Base-by-base conservation (phyloP, 495 filamentous ascomycete species). In the Stereocaulon alpinum region DNA sequence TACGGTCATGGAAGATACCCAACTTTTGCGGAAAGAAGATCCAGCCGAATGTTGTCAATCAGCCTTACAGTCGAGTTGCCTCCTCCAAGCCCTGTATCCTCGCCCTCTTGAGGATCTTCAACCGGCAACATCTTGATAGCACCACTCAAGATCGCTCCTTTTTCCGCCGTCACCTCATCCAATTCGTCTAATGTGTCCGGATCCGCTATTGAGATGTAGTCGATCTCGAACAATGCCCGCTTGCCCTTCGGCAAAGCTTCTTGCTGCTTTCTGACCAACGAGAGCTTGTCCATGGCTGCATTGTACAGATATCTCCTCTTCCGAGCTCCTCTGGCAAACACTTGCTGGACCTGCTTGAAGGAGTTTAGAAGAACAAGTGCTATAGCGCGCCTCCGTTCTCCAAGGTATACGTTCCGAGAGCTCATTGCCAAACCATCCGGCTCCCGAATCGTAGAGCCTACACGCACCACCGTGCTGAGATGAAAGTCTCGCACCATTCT, bases 401-500 rank as follows among this genome's bases (percentile, higher is more conserved):
- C 94, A 3, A 99, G 77, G 70, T 96, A 97, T 30, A 95, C 87
- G 71, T 99, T 99, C 56, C 93, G 77, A 15, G 87, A 92, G 69
- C 91, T 96, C 79, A 95, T 76, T n/a, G 93, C 93, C 63, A 99
- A 72, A 7, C 94, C 93, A 71, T 93, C 89, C 2, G 69, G 51
- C 59, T 94, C 91, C n/a, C 93, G 77, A 42, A 80, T 70, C 2
- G 93, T 98, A 5, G 78, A 69, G 3, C 86, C 83, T 40, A 97
- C 76, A 6, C 83, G 74, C 1, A 97, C 82, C 47, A 89, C 79
- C 3, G 81, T 86, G 24, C 85, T 80, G n/a, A 97, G 66, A 68
- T 87, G 85, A 63, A 99, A 91, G 67, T 99, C 93, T 62, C 80
- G 73, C 4, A 96, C 87, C 82, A 99, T 80, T 9, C 87, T 80